A percentile compares a stretch with the other conserved stretches of the same genome.
phyloP scores from a whole-genome alignment of 2,329 filamentous ascomycete genomes.

The Fusarium sp. region DNA sequence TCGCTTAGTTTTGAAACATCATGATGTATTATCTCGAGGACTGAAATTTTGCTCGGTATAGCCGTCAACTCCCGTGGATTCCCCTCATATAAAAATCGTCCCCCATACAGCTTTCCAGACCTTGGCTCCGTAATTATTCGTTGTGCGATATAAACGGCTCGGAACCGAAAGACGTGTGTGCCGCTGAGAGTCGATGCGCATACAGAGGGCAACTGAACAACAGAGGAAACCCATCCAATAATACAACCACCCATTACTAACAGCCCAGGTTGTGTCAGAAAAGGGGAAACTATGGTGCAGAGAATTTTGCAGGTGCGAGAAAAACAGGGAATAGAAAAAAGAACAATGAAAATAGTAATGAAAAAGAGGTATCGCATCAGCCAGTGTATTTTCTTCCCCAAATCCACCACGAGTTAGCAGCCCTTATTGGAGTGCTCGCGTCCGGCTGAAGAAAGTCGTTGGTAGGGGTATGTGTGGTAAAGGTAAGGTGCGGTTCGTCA shows the following conservation, averaged over 20 bases:
- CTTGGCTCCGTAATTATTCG: constrained; percentile 37
- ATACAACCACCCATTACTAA: constrained; percentile 52
- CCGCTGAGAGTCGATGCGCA: constrained; percentile 36
- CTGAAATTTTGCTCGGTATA: constrained; percentile 51
- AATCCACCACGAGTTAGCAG: constrained; percentile 43
- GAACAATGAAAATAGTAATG: constrained; percentile 41
- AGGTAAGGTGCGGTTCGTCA: constrained; percentile 53
- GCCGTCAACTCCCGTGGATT: constrained; percentile 47
- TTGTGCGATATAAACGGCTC: constrained; percentile 29
- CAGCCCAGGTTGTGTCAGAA: constrained; percentile 46
- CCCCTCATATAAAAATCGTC: constrained; percentile 40
- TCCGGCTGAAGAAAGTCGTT: constrained; percentile 43
- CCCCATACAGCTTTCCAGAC: constrained; percentile 38
- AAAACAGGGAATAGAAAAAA: constrained; percentile 41
- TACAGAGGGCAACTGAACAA: constrained; percentile 47
- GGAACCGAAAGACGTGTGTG: constrained; percentile 31
- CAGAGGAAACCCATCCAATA: constrained; percentile 50
- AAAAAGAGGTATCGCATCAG: constrained; percentile 53
- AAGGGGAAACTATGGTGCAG: constrained; percentile 51
- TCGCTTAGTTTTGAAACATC: constrained; percentile 47
- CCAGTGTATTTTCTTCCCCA: constrained; percentile 43
- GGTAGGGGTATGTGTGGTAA: constrained; percentile 48
- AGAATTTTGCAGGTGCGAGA: constrained; percentile 48
- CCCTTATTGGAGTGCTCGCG: constrained; percentile 37
- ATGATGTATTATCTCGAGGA: constrained; percentile 54